A percentile compares a stretch with the other conserved stretches of the same genome.
phyloP scores from a whole-genome alignment of 2,329 filamentous ascomycete genomes.

The Calycina marina region DNA sequence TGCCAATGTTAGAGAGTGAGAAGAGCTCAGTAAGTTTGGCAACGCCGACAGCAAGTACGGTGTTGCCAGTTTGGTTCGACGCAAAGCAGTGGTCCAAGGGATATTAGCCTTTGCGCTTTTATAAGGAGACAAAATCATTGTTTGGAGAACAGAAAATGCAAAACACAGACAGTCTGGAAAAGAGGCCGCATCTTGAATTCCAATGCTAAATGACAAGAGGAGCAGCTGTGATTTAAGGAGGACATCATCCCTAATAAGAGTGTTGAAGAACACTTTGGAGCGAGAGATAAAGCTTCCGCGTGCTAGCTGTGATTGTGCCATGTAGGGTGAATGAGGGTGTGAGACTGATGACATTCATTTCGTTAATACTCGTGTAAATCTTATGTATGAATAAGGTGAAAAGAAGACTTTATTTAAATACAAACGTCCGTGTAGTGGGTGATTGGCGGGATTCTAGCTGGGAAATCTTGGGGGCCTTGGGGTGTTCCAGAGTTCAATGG shows the following conservation, averaged over 20 bases:
- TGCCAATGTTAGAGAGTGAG: constrained; percentile 36
- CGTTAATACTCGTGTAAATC: too few species aligned
- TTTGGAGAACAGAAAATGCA: not conserved
- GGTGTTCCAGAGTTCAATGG: too few species aligned
- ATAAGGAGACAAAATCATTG: too few species aligned
- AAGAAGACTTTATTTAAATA: too few species aligned
- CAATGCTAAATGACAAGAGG: constrained; percentile 23
- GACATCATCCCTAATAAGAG: constrained; percentile 1
- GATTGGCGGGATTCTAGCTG: too few species aligned
- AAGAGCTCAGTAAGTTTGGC: constrained; percentile 30
- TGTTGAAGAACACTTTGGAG: not conserved
- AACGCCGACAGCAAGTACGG: constrained; percentile 25
- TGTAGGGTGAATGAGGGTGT: too few species aligned
- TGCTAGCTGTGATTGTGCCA: too few species aligned
- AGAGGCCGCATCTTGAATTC: constrained; percentile 35
- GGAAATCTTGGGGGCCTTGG: too few species aligned
- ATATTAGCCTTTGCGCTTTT: not conserved
- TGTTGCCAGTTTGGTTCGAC: constrained; percentile 53
- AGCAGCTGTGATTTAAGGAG: constrained; percentile 24
- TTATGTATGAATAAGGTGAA: too few species aligned
- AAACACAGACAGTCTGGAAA: constrained; percentile 40
- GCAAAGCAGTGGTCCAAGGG: constrained; percentile 42
- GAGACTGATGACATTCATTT: too few species aligned
- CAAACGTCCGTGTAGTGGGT: too few species aligned
- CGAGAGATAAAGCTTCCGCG: too few species aligned